These are phyloP conservation scores for Nectriaceae sp. DNA, from an alignment of 2,329 filamentous ascomycete species.

Conservation along the genomic window DNA sequence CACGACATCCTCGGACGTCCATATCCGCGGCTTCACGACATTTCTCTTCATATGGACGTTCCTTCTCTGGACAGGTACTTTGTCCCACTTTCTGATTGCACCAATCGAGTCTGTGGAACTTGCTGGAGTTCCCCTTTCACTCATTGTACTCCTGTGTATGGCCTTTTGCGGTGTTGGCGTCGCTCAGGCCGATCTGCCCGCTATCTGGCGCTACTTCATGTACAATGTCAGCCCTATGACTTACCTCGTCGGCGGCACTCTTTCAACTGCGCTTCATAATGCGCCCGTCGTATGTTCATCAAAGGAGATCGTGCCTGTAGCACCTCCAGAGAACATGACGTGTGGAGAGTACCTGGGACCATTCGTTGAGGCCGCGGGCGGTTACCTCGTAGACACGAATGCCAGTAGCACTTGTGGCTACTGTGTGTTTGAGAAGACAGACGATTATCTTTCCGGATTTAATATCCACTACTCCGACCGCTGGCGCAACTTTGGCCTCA, in stretches of 20 bases:
- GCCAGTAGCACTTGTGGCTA: slow-evolving; percentile 42
- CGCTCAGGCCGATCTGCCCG: slow-evolving; percentile 49
- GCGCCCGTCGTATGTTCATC: slow-evolving; percentile 58
- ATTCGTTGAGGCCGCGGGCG: slow-evolving; percentile 46
- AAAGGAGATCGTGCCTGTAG: slow-evolving; percentile 65
- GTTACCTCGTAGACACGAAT: slow-evolving; percentile 36
- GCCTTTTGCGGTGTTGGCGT: slow-evolving; percentile 52
- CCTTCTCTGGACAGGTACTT: slow-evolving; percentile 65
- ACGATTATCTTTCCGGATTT: slow-evolving; percentile 37
- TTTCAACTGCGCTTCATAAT: slow-evolving; percentile 63
- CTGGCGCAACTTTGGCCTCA: slow-evolving; percentile 57
- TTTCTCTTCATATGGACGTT: slow-evolving; percentile 64
- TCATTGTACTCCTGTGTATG: slow-evolving; percentile 61
- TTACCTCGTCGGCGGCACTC: slow-evolving; percentile 67
- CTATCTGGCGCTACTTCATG: slow-evolving; percentile 54
- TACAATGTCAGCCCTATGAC: slow-evolving; percentile 72
- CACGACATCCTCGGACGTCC: slow-evolving; percentile 45
- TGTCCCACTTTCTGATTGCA: slow-evolving; percentile 63
- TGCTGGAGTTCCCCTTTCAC: slow-evolving; percentile 62
- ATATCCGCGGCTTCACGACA: slow-evolving; percentile 56
- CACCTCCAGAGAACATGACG: slow-evolving; percentile 52
- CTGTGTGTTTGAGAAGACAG: slow-evolving; percentile 37
- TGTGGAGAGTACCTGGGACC: slow-evolving; percentile 55
- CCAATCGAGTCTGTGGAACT: slow-evolving; percentile 62
- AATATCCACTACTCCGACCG: slow-evolving; percentile 46